Base-by-base conservation (phyloP, 2,329 filamentous ascomycete species). In the Orbilia quercus region DNA sequence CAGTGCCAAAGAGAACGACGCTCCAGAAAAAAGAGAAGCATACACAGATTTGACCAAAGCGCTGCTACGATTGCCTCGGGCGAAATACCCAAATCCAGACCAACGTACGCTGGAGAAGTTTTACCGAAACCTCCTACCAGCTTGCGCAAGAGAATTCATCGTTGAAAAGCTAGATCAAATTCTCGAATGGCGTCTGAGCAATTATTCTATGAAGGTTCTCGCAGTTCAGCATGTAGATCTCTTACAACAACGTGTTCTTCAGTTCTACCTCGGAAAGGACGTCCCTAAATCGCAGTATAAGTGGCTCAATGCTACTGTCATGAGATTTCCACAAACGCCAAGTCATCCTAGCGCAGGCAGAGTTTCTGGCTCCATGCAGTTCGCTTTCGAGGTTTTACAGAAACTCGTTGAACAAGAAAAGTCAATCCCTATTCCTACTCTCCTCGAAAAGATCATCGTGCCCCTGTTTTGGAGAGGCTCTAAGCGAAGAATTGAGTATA, bases 11-110 rank as follows among this genome's bases (percentile, higher is more conserved):
- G 3, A 23, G 18, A 51, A 20, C 9, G 63, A 67, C n/a, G 28
- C 53, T 2, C 11, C 2, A 1, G 44, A 67, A 45, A 67, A 67
- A 40, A 44, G 53, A 44, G 22, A 44, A 6, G 53, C 44, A n/a
- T 67, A 16, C 23, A 58, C 63, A 20, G 16, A 51, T 11, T 18
- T 67, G 0, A 34, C 48, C 2, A 67, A 58, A 28, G 18, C 23
- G 3, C 23, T 67, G n/a, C 34, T 58, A 11, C 23, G 31, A 14
- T 9, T 42, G 4, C 20, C 40, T 11, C 44, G 55, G 9, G 40
- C 50, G 18, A 14, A 45, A 3, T 50, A 47, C 11, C 34, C 50
- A 31, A 66, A 40, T 23, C 51, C 51, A 6, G 62, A 66, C 22
- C 18, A 50, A 25, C 47, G 53, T 9, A 38, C 25, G 1, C 16